Conservation (phyloP, 1,284 basidiomycete species). For the Meira nashicola region DNA sequence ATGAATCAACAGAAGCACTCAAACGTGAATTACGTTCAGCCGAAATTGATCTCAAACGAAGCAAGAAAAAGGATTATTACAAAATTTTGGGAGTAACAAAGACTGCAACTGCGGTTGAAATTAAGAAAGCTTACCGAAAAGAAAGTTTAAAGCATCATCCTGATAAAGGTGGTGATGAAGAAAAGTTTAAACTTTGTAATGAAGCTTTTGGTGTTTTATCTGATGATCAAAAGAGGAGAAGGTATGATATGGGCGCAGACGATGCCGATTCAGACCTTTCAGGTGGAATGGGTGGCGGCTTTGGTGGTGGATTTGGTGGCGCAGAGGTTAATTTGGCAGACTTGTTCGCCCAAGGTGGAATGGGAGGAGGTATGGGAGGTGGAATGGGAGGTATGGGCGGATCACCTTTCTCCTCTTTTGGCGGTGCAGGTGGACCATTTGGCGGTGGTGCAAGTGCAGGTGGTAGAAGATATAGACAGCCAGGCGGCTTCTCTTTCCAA, state of each 20-base stretch:
- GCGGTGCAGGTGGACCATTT: slow-evolving; percentile 7
- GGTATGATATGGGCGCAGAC: slow-evolving; percentile 50
- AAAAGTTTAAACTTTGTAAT: slow-evolving; percentile 51
- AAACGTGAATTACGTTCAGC: slow-evolving; percentile 58
- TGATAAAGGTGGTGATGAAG: slow-evolving; percentile 52
- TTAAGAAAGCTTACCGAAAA: slow-evolving; percentile 61
- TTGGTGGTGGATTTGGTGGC: slow-evolving; percentile 29
- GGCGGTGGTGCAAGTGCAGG: slow-evolving; percentile 2
- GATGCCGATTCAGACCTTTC: slow-evolving; percentile 37
- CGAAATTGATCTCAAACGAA: slow-evolving; percentile 46
- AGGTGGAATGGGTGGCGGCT: slow-evolving; percentile 25
- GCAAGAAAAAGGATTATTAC: slow-evolving; percentile 63
- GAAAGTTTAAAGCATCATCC: slow-evolving; percentile 49
- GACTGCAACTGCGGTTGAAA: slow-evolving; percentile 71
- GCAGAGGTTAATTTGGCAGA: slow-evolving; percentile 47
- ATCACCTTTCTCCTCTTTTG: slow-evolving; percentile 6
- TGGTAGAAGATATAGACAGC: slow-evolving; percentile 3
- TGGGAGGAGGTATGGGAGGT: slow-evolving; percentile 27
- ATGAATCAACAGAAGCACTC: slow-evolving; percentile 54
- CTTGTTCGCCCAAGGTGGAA: slow-evolving; percentile 39
- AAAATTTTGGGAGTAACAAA: slow-evolving; percentile 69
- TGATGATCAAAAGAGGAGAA: slow-evolving; percentile 41
- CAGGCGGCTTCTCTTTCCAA: slow-evolving; percentile 4
- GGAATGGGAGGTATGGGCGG: slow-evolving; percentile 27
- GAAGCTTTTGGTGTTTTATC: slow-evolving; percentile 48